Percentiles rank a stretch among this genome's conserved stretches.
Evolutionary conservation across 352 stramenopile species (phyloP).

Genomic region (Phytophthora europaea): DNA sequence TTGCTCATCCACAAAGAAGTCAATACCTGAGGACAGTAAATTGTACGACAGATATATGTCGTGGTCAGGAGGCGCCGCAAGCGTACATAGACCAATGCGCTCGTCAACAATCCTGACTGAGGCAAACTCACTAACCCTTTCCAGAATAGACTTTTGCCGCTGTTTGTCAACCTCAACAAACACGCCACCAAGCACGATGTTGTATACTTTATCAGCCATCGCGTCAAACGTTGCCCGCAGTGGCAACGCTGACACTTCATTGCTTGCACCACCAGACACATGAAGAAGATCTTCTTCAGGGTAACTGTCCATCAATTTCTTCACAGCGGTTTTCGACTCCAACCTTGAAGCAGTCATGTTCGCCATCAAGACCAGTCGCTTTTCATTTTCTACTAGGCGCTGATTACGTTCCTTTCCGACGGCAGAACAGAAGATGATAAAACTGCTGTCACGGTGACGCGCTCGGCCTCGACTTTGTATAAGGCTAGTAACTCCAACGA

Average conservation of each 20-base stretch:
- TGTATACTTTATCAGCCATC: constrained; percentile 53
- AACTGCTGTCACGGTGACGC: constrained; percentile 63
- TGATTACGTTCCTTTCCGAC: constrained; percentile 53
- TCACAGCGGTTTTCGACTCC: constrained; percentile 55
- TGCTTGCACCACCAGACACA: not conserved
- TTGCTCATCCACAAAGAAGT: constrained; percentile 41
- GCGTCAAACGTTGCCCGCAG: constrained; percentile 31
- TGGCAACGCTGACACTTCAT: constrained; percentile 12
- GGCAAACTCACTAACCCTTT: constrained; percentile 41
- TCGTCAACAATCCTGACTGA: constrained; percentile 49
- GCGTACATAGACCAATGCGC: constrained; percentile 56
- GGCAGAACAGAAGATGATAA: constrained; percentile 75
- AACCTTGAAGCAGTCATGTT: constrained; percentile 48
- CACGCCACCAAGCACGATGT: constrained; percentile 46
- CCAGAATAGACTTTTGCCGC: constrained; percentile 37
- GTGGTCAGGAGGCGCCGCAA: constrained; percentile 38
- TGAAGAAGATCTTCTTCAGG: constrained; percentile 9
- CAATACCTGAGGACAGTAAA: constrained; percentile 40
- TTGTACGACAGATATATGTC: constrained; percentile 53
- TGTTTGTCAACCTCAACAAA: constrained; percentile 33
- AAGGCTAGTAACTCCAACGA: constrained; percentile 75
- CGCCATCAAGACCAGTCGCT: constrained; percentile 51
- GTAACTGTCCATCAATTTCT: constrained; percentile 44
- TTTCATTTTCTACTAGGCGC: constrained; percentile 66
- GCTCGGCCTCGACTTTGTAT: constrained; percentile 83